Conservation (phyloP, 176 grass and related monocot genomes). For the Pontederia paniculata region DNA sequence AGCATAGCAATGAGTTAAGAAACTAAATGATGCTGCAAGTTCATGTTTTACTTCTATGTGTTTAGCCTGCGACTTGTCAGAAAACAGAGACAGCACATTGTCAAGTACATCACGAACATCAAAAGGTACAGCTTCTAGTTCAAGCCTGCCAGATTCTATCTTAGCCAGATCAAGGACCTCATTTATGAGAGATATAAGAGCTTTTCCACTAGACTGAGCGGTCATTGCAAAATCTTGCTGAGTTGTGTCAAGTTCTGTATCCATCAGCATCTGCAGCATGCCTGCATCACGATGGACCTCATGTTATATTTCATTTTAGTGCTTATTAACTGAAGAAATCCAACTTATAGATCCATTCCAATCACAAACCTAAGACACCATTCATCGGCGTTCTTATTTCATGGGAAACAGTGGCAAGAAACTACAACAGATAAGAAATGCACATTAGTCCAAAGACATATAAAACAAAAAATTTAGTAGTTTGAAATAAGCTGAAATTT, state of each 20-base stretch:
- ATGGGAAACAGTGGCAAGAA: conserved; percentile 83
- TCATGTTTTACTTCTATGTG: conserved; percentile 58
- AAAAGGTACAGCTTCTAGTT: conserved; percentile 62
- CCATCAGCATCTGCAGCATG: conserved; percentile 82
- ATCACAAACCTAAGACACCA: conserved; percentile 63
- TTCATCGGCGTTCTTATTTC: conserved; percentile 90
- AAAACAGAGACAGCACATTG: conserved; percentile 67
- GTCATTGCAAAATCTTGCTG: conserved; percentile 75
- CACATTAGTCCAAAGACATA: conserved; percentile 17
- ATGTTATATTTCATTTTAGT: background rate
- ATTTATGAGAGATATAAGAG: conserved; percentile 68
- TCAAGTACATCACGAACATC: conserved; percentile 67
- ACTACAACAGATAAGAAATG: conserved; percentile 39
- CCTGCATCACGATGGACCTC: conserved; percentile 20
- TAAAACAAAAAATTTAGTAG: too few species aligned
- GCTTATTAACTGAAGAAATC: background rate
- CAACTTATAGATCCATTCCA: conserved; percentile 4
- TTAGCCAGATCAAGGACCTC: conserved; percentile 81
- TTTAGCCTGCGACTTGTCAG: conserved; percentile 63
- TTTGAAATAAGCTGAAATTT: too few species aligned
- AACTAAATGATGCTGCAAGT: too few species aligned
- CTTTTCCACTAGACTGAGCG: conserved; percentile 61
- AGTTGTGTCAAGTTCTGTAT: conserved; percentile 71
- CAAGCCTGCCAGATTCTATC: conserved; percentile 75
- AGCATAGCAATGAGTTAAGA: too few species aligned